Evolutionary conservation across 441 rosid genomes (phyloP), one percentile per base, ranked within the genome.

Genomic region (Jatropha podagrica): DNA sequence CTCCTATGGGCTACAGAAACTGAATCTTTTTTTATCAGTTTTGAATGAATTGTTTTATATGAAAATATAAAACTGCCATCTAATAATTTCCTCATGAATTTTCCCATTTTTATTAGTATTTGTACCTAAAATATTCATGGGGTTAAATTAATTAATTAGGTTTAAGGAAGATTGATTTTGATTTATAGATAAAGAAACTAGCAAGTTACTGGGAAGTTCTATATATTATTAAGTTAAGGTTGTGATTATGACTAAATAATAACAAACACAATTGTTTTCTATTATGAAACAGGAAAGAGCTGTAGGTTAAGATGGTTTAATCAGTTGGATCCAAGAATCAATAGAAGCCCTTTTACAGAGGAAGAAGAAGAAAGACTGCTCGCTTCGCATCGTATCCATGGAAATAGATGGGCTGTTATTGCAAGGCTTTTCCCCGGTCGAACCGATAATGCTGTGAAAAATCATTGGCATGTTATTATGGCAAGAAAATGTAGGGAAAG

Each of bases 221-320:
- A 38, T 14, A 32, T 62, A 11, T 13, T 52, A 52, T 13, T 52
- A 52, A 52, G n/a, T 0, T 52, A 52, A 9, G 13, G 10, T 17
- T 65, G 38, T 78, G 72, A 73, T 2, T 67, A 62, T 65, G 75
- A 74, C 75, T 44, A 23, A 23, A 23, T 60, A 17, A 11, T 74
- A 64, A 65, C 81, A 69, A 46, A 79, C 66, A 54, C 7, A 76
- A 32, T 65, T 15, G 23, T 10, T 65, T 6, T 10, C 40, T 68
- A 17, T 40, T 6, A 56, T 20, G 13, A 86, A 7, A 17, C 78
- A 87, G 89, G 93, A 64, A 95, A 95, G 78, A 95, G 99, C 74
- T 95, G 99, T 80, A 88, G 99, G 78, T 85, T 95, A 74, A 83
- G 99, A 74, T 95, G 99, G 99, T 93, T 89, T 68, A 95, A 95